Evolutionary conservation across 1,284 basidiomycete genomes (phyloP).

Genomic region (Tylopilus sp.): DNA sequence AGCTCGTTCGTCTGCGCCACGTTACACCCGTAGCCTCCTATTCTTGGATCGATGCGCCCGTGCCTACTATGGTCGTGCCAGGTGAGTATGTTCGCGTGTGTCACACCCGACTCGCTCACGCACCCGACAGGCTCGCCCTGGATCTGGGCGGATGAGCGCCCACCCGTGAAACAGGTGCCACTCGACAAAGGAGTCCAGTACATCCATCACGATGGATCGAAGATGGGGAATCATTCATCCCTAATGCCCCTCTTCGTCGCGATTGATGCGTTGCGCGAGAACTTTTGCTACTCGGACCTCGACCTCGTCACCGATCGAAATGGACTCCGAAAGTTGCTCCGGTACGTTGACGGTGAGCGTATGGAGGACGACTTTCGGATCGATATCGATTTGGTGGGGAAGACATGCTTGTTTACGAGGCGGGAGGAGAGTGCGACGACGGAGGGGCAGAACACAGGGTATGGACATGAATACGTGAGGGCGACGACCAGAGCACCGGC

Average conservation of each 20-base stretch:
- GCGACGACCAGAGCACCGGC: conserved; percentile 38
- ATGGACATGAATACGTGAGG: conserved; percentile 46
- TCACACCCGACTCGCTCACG: not conserved
- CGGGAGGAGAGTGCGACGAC: conserved; percentile 30
- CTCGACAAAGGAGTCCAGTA: conserved; percentile 40
- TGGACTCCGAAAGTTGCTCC: conserved; percentile 49
- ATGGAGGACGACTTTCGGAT: conserved; percentile 46
- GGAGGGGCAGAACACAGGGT: conserved; percentile 35
- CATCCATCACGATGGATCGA: conserved; percentile 45
- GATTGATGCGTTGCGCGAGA: conserved; percentile 43
- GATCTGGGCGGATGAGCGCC: conserved; percentile 41
- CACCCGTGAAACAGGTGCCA: conserved; percentile 34
- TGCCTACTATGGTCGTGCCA: conserved; percentile 45
- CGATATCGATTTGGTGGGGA: conserved; percentile 45
- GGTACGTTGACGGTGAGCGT: conserved; percentile 31
- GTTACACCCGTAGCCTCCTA: conserved; percentile 44
- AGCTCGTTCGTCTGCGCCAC: conserved; percentile 34
- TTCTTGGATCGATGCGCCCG: conserved; percentile 45
- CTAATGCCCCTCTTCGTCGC: conserved; percentile 48
- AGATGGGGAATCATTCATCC: conserved; percentile 45
- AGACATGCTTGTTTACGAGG: conserved; percentile 46
- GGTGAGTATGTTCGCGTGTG: conserved; percentile 26
- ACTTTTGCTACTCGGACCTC: conserved; percentile 41
- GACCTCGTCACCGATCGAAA: conserved; percentile 51
- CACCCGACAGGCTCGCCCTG: conserved; percentile 37